Evolutionary conservation across 2,329 filamentous ascomycete genomes (phyloP).

Genomic region (Colletotrichum scovillei): DNA sequence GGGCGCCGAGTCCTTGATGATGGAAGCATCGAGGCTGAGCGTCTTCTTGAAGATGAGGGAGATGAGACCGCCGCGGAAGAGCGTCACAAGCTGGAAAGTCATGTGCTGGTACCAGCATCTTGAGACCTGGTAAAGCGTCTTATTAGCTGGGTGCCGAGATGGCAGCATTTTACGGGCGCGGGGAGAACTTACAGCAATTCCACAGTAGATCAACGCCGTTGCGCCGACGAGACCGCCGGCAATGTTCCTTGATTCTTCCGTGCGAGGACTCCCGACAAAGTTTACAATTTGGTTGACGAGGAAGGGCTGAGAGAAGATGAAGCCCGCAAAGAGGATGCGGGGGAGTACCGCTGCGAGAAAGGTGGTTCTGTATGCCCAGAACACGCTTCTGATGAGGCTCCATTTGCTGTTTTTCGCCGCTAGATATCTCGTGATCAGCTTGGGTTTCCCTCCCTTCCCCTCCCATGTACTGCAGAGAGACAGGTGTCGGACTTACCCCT

Average conservation of each 20-base stretch:
- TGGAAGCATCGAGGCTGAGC: conserved; percentile 43
- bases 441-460: background rate
- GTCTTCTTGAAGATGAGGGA: conserved; percentile 64
- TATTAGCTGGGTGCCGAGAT: conserved; percentile 11
- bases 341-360: conserved; percentile 48
- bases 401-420: conserved; percentile 37
- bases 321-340: conserved; percentile 50
- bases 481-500: conserved; percentile 28
- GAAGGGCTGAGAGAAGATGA: conserved; percentile 58
- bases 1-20: conserved; percentile 49
- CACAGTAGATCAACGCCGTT: conserved; percentile 52
- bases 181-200: conserved; percentile 49
- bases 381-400: conserved; percentile 42
- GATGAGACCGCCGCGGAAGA: conserved; percentile 48
- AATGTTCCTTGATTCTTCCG: conserved; percentile 39
- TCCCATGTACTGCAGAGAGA: background rate
- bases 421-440: conserved; percentile 12
- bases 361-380: conserved; percentile 43
- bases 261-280: conserved; percentile 43
- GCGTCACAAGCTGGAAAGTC: conserved; percentile 49
- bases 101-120: conserved; percentile 46
- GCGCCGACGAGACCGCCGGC: conserved; percentile 55
- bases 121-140: conserved; percentile 1
- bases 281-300: conserved; percentile 51
- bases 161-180: background rate